Base-by-base conservation (phyloP, 805 yeast species). In the Cyberlindnera petersonii region DNA sequence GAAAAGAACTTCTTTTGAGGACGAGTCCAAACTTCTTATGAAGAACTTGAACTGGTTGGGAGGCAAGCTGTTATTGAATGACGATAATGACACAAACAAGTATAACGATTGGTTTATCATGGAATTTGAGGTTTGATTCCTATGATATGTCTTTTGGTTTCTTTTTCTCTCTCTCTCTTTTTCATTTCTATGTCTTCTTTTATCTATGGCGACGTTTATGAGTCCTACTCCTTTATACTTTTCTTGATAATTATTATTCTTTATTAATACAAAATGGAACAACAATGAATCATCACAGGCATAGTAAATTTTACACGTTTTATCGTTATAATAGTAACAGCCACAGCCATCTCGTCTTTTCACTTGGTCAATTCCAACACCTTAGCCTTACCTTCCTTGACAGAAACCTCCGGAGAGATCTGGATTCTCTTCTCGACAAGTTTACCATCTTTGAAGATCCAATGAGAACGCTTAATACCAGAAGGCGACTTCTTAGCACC, bases 391-490 rank as follows among this genome's bases (percentile, higher is more conserved):
- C 84, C 86, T n/a, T 73, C 72, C 31, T 59, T 63, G 43, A 77
- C 64, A 62, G 88, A 80, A 9, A 58, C 68, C 48, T 75, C 81
- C 15, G 83, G 83, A 10, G 69, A 62, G 23, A 69, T 52, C 42
- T 63, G 65, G 23, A 69, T 52, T 34, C 65, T 61, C 37, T 64
- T 65, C 23, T 54, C 55, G 22, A 50, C 61, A 50, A 88, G 69
- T 46, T 76, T 72, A 11, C 96, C 96, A 55, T 86, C 80, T 29
- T 71, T 75, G 60, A 93, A 84, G 31, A 91, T 74, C 86, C 95
- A 89, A 57, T 91, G 95, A n/a, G 96, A 86, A 58, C 98, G 76
- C 39, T 79, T 75, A 35, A 83, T 76, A 5, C 95, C 95, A 15
- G 69, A 62, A 23, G 94, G 87, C 1, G 69, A 55, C 66, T 89